phyloP scores from a whole-genome alignment of 352 stramenopile species.

The Phytophthora pisi region DNA sequence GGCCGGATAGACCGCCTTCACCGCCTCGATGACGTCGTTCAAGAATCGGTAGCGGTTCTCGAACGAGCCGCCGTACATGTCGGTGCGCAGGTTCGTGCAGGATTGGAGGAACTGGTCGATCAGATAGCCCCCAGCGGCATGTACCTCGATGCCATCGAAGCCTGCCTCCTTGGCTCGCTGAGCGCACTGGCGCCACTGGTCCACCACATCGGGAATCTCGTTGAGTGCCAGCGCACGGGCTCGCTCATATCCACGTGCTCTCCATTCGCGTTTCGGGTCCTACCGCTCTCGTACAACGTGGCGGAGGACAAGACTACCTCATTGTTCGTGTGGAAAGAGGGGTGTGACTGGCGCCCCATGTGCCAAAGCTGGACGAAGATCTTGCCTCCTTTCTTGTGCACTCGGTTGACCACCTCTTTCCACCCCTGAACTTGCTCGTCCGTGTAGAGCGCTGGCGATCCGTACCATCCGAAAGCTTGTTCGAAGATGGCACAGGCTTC shows the following conservation, averaged over 20 bases:
- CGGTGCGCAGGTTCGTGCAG: constrained; percentile 72
- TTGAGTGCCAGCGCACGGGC: constrained; percentile 29
- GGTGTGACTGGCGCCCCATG: constrained; percentile 67
- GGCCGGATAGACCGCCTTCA: constrained; percentile 37
- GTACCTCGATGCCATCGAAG: constrained; percentile 50
- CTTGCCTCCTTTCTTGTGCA: constrained; percentile 73
- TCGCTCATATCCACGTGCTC: constrained; percentile 23
- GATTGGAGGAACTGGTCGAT: constrained; percentile 68
- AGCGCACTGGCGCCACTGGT: constrained; percentile 74
- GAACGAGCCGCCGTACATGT: constrained; percentile 81
- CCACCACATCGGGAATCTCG: constrained; percentile 57
- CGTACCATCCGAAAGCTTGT: constrained; percentile 39
- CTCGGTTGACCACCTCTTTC: constrained; percentile 55
- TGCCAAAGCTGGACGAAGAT: constrained; percentile 90
- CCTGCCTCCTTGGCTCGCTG: constrained; percentile 75
- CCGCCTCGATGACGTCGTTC: constrained; percentile 61
- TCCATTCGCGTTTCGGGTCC: constrained; percentile 35
- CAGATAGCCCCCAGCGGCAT: constrained; percentile 89
- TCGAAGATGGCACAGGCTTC: constrained; percentile 47
- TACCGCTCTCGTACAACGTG: constrained; percentile 20
- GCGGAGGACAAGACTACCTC: constrained; percentile 53
- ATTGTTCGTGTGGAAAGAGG: constrained; percentile 50
- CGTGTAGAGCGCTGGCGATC: constrained; percentile 47
- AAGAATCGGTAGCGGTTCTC: constrained; percentile 81
- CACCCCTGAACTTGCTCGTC: constrained; percentile 44